These are phyloP conservation scores for Aureobasidium zeae DNA, from an alignment of 2,329 filamentous ascomycete species.

Conservation along the genomic window DNA sequence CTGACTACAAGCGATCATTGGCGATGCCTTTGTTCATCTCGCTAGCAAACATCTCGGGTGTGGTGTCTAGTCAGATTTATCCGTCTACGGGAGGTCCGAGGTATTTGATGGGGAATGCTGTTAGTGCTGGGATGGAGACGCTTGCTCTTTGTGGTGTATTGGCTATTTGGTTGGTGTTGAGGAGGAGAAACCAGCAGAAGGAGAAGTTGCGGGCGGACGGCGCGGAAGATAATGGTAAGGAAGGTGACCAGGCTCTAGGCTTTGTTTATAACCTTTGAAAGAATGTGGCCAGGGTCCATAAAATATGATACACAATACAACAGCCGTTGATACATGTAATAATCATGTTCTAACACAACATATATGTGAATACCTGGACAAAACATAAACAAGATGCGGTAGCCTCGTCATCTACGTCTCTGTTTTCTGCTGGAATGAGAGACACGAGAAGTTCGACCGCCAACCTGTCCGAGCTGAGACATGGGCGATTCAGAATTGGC, in stretches of 20 bases:
- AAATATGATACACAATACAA: too few species aligned
- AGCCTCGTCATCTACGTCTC: too few species aligned
- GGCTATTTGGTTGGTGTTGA: conserved; percentile 22
- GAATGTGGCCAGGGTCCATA: too few species aligned
- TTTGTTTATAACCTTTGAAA: conserved; percentile 19
- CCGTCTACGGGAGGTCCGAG: conserved; percentile 20
- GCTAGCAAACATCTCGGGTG: conserved; percentile 25
- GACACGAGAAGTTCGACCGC: too few species aligned
- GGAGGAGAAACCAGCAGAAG: conserved; percentile 23
- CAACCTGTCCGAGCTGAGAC: too few species aligned
- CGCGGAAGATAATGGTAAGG: conserved; percentile 11
- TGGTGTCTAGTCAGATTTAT: conserved; percentile 28
- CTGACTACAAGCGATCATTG: conserved; percentile 28
- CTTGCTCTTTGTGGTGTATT: conserved; percentile 21
- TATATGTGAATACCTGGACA: too few species aligned
- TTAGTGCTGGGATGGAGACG: conserved; percentile 21
- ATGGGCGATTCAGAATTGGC: too few species aligned
- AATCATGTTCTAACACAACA: neutral
- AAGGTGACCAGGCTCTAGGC: conserved; percentile 13
- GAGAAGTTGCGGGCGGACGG: conserved; percentile 22
- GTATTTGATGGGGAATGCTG: conserved; percentile 25
- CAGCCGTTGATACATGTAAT: neutral
- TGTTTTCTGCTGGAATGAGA: too few species aligned
- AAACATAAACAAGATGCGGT: too few species aligned
- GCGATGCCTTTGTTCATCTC: conserved; percentile 26